Evolutionary conservation across 805 yeast species (phyloP).

Genomic region (Myxozyma neotropica): DNA sequence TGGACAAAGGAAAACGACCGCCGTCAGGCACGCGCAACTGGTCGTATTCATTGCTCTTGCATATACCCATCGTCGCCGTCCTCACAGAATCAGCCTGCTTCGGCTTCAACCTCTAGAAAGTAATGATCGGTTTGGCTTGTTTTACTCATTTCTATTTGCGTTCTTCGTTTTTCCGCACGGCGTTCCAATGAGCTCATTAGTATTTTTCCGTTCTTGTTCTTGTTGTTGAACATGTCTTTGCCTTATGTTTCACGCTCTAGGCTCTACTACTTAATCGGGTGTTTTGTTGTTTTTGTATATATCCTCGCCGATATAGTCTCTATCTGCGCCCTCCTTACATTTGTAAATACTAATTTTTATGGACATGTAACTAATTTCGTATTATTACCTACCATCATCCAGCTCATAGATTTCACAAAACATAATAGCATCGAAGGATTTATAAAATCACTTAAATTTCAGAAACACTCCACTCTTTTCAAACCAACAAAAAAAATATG

Average conservation of each 20-base stretch:
- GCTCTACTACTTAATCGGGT: too few species aligned
- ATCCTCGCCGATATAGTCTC: too few species aligned
- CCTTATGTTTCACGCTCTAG: not conserved
- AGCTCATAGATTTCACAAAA: not conserved
- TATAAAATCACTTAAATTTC: not conserved
- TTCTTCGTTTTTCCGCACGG: too few species aligned
- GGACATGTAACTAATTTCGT: conserved; percentile 1
- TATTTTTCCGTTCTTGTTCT: too few species aligned
- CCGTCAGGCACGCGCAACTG: conserved; percentile 28
- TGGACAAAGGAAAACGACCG: conserved; percentile 76
- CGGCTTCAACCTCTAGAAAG: not conserved
- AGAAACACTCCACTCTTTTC: not conserved
- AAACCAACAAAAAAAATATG: not conserved
- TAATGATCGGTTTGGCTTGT: too few species aligned
- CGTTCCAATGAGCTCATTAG: too few species aligned
- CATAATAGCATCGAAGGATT: not conserved
- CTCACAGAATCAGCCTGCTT: too few species aligned
- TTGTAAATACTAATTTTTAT: not conserved
- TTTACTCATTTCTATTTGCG: too few species aligned
- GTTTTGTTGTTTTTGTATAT: too few species aligned
- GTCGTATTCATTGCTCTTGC: conserved; percentile 27
- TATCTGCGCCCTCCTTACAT: too few species aligned
- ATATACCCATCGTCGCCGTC: not conserved
- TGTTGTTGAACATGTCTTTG: too few species aligned
- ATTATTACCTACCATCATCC: not conserved